These are phyloP conservation scores for Pseudogymnoascus sp. DNA, from an alignment of 2,329 filamentous ascomycete genomes.

Conservation along the genomic window DNA sequence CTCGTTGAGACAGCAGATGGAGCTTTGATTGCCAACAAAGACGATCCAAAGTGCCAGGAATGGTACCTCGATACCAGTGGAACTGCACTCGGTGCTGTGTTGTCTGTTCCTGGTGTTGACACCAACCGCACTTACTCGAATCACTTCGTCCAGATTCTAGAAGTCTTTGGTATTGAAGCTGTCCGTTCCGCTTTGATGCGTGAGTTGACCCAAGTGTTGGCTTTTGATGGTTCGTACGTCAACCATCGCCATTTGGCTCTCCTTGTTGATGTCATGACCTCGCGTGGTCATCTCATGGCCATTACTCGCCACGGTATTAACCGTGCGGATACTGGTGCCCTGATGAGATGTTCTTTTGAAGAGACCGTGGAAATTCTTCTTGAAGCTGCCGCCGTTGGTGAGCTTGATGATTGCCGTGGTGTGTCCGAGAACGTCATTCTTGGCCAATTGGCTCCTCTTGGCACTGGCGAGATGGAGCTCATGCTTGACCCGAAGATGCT, in stretches of 20 bases:
- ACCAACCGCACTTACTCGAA: slow-evolving; percentile 82
- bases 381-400: slow-evolving; percentile 87
- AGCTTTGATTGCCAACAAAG: slow-evolving; percentile 64
- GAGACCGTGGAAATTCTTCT: slow-evolving; percentile 98
- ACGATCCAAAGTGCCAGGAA: slow-evolving; percentile 69
- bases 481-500: slow-evolving; percentile 92
- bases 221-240: slow-evolving; percentile 98
- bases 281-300: slow-evolving; percentile 85
- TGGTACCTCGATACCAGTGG: slow-evolving; percentile 96
- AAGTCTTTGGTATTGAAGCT: slow-evolving; percentile 94
- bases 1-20: slow-evolving; percentile 63
- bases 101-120: slow-evolving; percentile 84
- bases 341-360: slow-evolving; percentile 99
- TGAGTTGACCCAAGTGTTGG: slow-evolving; percentile 85
- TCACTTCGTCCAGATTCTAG: slow-evolving; percentile 88
- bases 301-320: slow-evolving; percentile 99
- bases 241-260: slow-evolving; percentile 96
- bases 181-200: slow-evolving; percentile 78
- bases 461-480: slow-evolving; percentile 92
- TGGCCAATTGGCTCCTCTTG: slow-evolving; percentile 92
- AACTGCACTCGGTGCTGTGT: slow-evolving; percentile 73
- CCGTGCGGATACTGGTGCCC: slow-evolving; percentile 88
- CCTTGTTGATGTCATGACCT: slow-evolving; percentile 95
- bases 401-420: slow-evolving; percentile 94
- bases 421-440: slow-evolving; percentile 99